Evolutionary conservation across 495 filamentous ascomycete species (phyloP).

Genomic region (Aspergillus asperescens): DNA sequence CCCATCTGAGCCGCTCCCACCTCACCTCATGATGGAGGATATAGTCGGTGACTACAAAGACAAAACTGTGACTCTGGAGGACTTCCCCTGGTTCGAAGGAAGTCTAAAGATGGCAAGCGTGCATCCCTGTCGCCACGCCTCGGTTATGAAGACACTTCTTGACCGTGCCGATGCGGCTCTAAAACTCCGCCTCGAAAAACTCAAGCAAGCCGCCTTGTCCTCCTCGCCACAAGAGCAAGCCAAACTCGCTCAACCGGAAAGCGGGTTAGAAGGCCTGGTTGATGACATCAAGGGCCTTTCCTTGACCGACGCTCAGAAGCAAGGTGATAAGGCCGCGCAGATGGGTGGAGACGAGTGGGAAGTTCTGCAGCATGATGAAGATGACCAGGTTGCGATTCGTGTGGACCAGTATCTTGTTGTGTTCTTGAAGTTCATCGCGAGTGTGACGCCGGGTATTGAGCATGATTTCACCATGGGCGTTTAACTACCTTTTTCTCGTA

Average conservation of each 20-base stretch:
- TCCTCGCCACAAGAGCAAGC: conserved; percentile 1
- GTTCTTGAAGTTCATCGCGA: conserved; percentile 97
- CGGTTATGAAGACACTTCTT: conserved; percentile 96
- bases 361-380: conserved; percentile 59
- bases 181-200: conserved; percentile 79
- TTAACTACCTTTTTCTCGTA: conserved; percentile 33
- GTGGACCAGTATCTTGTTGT: conserved; percentile 98
- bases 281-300: conserved; percentile 51
- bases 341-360: conserved; percentile 83
- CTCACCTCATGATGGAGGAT: conserved; percentile 96
- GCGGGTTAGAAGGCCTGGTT: conserved; percentile 60
- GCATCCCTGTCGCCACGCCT: conserved; percentile 89
- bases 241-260: conserved; percentile 48
- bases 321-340: conserved; percentile 48
- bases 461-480: conserved; percentile 99
- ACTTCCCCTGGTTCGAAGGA: conserved; percentile 84
- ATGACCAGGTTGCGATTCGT: conserved; percentile 83
- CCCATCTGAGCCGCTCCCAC: conserved; percentile 77
- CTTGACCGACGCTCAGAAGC: conserved; percentile 31
- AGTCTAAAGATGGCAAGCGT: conserved; percentile 91
- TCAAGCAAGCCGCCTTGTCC: conserved; percentile 38
- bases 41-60: conserved; percentile 99
- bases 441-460: conserved; percentile 93
- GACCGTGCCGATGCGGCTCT: conserved; percentile 91
- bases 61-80: conserved; percentile 97